Conservation (phyloP, 2,329 filamentous ascomycete genomes). For the Nannizzia gypsea region DNA sequence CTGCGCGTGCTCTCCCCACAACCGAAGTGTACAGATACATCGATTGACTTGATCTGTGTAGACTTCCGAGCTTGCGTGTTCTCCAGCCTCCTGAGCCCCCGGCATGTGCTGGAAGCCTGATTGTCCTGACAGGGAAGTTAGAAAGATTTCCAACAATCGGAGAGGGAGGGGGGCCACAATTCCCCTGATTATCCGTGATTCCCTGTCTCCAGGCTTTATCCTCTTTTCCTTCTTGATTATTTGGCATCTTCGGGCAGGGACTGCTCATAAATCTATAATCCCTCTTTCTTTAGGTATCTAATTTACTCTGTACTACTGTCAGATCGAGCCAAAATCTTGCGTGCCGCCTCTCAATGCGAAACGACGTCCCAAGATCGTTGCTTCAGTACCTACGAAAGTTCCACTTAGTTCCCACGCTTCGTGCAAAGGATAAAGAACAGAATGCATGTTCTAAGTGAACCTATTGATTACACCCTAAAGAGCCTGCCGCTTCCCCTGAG, state of each 20-base stretch:
- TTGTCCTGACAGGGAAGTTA: neutral
- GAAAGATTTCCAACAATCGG: neutral
- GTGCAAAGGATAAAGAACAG: neutral
- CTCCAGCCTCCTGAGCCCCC: neutral
- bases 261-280: no score
- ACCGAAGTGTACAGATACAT: neutral
- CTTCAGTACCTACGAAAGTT: neutral
- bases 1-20: neutral
- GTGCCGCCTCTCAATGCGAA: neutral
- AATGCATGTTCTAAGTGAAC: neutral
- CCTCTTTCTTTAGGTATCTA: no score
- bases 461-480: neutral
- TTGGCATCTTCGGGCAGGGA: neutral
- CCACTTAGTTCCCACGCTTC: neutral
- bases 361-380: neutral
- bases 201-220: neutral
- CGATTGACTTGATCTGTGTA: neutral
- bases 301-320: no score
- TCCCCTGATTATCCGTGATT: slow-evolving; percentile 1
- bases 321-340: no score
- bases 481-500: neutral
- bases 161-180: neutral
- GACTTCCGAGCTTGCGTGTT: neutral
- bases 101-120: neutral
- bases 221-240: neutral